These are phyloP conservation scores for Tulasnella sp. DNA, from an alignment of 768 basidiomycete species.

Conservation along the genomic window DNA sequence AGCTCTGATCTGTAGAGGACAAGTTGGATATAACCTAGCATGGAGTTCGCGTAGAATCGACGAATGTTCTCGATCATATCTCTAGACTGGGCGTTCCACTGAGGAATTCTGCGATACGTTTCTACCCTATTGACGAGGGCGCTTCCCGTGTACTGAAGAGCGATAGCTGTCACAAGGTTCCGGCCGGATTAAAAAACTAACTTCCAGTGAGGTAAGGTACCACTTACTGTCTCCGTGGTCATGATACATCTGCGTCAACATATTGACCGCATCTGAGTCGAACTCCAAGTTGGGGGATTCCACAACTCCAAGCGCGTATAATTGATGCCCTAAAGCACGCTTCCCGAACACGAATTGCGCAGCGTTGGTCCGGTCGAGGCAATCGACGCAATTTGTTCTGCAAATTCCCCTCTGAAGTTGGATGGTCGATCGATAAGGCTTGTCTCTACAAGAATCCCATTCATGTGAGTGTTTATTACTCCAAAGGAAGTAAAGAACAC, in stretches of 20 bases:
- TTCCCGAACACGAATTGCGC: conserved; percentile 97
- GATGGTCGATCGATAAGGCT: conserved; percentile 52
- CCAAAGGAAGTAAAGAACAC: conserved; percentile 20
- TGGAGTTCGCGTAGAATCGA: conserved; percentile 88
- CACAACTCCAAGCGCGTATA: conserved; percentile 87
- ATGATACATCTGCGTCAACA: conserved; percentile 98
- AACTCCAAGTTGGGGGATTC: conserved; percentile 76
- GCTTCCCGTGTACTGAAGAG: conserved; percentile 93
- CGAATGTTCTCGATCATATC: conserved; percentile 94
- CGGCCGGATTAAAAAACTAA: background rate
- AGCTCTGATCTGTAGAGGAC: background rate
- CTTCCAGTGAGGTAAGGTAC: background rate
- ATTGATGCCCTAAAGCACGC: conserved; percentile 85
- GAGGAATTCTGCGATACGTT: conserved; percentile 88
- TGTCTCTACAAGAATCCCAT: conserved; percentile 17
- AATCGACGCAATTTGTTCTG: conserved; percentile 94
- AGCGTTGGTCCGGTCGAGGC: conserved; percentile 90
- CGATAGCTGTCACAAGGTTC: conserved; percentile 49
- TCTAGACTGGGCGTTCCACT: conserved; percentile 95
- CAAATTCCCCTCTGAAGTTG: conserved; percentile 85
- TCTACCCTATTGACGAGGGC: conserved; percentile 94
- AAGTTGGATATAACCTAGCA: conserved; percentile 47
- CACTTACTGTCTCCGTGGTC: conserved; percentile 87
- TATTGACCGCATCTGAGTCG: conserved; percentile 90
- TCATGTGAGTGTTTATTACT: background rate